Evolutionary conservation across 2,329 filamentous ascomycete genomes (phyloP).

Genomic region (Microsporum ferrugineum): DNA sequence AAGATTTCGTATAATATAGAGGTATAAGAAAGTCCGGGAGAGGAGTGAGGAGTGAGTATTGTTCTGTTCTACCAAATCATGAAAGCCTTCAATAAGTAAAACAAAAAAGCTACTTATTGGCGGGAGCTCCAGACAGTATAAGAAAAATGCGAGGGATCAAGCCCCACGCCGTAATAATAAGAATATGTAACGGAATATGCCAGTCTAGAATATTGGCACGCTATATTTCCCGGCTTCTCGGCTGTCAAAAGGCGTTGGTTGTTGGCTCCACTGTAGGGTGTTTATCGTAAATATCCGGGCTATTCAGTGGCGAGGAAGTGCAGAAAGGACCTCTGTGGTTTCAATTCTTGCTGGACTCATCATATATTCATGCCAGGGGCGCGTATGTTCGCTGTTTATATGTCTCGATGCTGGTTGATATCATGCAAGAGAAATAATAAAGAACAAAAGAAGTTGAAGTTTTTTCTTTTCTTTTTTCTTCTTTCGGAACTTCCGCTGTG

Average conservation of each 20-base stretch:
- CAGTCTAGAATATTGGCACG: not conserved
- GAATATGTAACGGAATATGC: not conserved
- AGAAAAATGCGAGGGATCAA: not conserved
- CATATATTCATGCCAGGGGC: not conserved
- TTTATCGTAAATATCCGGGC: not conserved
- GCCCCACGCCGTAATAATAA: not conserved
- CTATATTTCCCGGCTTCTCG: not conserved
- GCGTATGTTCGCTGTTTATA: not conserved
- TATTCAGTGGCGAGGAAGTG: not conserved
- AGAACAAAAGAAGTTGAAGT: not conserved
- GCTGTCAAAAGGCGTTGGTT: not conserved
- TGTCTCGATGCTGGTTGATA: not conserved
- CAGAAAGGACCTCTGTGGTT: not conserved
- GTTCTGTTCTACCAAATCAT: not conserved
- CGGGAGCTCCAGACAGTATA: conserved; percentile 4
- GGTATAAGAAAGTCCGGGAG: not conserved
- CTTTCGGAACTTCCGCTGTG: not conserved
- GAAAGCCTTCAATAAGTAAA: not conserved
- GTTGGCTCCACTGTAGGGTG: not conserved
- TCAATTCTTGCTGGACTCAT: not conserved
- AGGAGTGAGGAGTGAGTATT: not conserved
- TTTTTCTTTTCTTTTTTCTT: not conserved
- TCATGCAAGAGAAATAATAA: not conserved
- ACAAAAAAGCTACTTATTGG: conserved; percentile 1
- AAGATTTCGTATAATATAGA: not conserved